Evolutionary conservation across 768 basidiomycete species (phyloP).

Genomic region (Boletus pseudo-olivaceus): DNA sequence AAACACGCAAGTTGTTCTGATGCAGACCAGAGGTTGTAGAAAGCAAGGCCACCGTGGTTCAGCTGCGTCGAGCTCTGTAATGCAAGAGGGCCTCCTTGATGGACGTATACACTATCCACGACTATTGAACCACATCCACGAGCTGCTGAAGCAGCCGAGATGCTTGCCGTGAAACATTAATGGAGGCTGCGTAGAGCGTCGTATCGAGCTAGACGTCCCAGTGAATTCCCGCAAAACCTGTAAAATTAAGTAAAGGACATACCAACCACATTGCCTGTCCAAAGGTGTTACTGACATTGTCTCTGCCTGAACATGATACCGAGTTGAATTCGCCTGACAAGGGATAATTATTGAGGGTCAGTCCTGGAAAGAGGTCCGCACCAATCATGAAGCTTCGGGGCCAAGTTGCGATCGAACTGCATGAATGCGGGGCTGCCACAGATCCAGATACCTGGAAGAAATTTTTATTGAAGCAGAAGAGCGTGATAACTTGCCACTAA

Average conservation of each 20-base stretch:
- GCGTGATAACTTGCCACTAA: constrained; percentile 20
- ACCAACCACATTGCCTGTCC: constrained; percentile 54
- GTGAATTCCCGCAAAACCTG: background rate
- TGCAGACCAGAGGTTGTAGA: constrained; percentile 47
- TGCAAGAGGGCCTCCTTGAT: constrained; percentile 52
- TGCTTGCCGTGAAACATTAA: constrained; percentile 46
- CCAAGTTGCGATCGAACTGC: constrained; percentile 46
- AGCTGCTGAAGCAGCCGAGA: background rate
- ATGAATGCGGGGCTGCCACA: constrained; percentile 52
- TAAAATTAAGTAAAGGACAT: constrained; percentile 17
- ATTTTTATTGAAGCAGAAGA: background rate
- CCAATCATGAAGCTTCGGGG: constrained; percentile 48
- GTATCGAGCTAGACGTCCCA: constrained; percentile 12
- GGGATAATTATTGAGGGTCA: background rate
- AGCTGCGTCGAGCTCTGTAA: constrained; percentile 48
- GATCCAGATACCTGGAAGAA: constrained; percentile 44
- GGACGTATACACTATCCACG: constrained; percentile 43
- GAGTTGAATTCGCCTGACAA: constrained; percentile 51
- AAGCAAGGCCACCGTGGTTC: constrained; percentile 44
- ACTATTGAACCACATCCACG: background rate
- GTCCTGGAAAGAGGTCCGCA: constrained; percentile 8
- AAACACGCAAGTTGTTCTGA: background rate
- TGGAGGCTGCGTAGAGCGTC: constrained; percentile 27
- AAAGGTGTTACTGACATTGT: constrained; percentile 51
- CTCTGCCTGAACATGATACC: constrained; percentile 49